Base-by-base conservation (phyloP, 257 asterid species). In the Phtheirospermum japonicum region DNA sequence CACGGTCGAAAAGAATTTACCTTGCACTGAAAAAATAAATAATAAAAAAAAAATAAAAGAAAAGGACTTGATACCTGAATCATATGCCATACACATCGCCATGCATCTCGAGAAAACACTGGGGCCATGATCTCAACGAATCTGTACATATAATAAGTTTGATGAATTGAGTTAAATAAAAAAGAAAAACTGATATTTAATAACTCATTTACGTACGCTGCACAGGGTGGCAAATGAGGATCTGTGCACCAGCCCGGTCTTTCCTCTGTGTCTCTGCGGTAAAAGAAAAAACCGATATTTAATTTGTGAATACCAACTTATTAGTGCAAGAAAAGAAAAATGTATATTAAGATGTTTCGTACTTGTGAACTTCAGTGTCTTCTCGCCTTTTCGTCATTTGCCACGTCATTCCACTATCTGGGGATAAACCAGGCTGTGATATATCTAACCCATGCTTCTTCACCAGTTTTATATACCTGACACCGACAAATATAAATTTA, bases 111-210 rank as follows among this genome's bases (percentile, higher is more conserved):
- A 69, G 99, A 92, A 70, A 92, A 89, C 37, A 89, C 97, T 1
- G 97, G 99, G 57, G 97, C 99, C 97, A 89, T 92, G 76, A 92
- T 92, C 84, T 92, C 99, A 2, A 92, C 97, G 57, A 92, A 92
- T 56, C 98, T 92, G 86, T 12, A 73, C 23, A 57, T 53, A 33
- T 19, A 60, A 31, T 4, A 26, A 51, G 26, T 12, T 18, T 28
- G 33, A 57, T 42, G 28, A 13, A 28, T 37, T 7, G 10, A 52
- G 6, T 19, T 11, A 5, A 7, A 2, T 45, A 14, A 18, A 52
- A 52, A 52, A 52, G 4, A 52, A 45, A 45, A 12, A 45, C 48
- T 9, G 32, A 58, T 34, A 1, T 71, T 36, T 42, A 57, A 50
- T 9, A 26, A 53, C 26, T 39, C 55, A 55, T 61, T 19, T 32